A percentile compares a stretch with the other conserved stretches of the same genome.
These are phyloP conservation scores for Xylaria sp. DNA, from an alignment of 2,329 filamentous ascomycete genomes.

Conservation along the genomic window DNA sequence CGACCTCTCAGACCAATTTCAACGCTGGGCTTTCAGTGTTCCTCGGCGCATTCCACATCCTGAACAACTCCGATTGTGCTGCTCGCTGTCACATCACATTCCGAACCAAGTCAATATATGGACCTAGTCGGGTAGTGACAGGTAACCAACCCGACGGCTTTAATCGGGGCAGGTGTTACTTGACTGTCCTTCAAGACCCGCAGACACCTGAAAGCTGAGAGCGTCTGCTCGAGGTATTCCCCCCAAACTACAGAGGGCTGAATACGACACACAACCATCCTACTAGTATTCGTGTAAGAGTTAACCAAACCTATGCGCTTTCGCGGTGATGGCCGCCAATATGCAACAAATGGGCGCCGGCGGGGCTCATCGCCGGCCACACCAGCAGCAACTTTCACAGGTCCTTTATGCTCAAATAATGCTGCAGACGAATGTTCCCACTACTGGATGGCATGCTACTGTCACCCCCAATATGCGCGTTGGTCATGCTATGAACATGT, in stretches of 20 bases:
- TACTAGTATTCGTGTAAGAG: slow-evolving; percentile 13
- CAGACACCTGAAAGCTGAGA: slow-evolving; percentile 1
- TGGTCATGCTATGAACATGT: slow-evolving; percentile 52
- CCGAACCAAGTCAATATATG: slow-evolving; percentile 35
- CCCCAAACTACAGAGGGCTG: neutral
- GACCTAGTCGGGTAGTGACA: slow-evolving; percentile 36
- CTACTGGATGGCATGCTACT: slow-evolving; percentile 51
- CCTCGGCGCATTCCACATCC: neutral
- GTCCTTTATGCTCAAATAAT: slow-evolving; percentile 54
- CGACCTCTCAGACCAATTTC: neutral
- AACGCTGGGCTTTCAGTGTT: neutral
- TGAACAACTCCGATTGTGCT: neutral
- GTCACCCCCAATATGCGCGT: slow-evolving; percentile 50
- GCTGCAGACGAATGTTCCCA: slow-evolving; percentile 37
- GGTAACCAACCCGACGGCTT: slow-evolving; percentile 37
- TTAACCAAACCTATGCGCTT: slow-evolving; percentile 36
- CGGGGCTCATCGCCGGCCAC: slow-evolving; percentile 57
- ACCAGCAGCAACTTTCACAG: slow-evolving; percentile 55
- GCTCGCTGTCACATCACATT: slow-evolving; percentile 20
- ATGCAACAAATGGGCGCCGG: slow-evolving; percentile 66
- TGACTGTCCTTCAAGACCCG: slow-evolving; percentile 10
- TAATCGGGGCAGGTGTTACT: slow-evolving; percentile 19
- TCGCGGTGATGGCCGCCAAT: slow-evolving; percentile 69
- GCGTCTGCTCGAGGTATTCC: neutral
- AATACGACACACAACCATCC: neutral